Evolutionary conservation across 768 basidiomycete genomes (phyloP), one percentile per base, ranked within the genome.

Genomic region (Phaeotremella fagi): DNA sequence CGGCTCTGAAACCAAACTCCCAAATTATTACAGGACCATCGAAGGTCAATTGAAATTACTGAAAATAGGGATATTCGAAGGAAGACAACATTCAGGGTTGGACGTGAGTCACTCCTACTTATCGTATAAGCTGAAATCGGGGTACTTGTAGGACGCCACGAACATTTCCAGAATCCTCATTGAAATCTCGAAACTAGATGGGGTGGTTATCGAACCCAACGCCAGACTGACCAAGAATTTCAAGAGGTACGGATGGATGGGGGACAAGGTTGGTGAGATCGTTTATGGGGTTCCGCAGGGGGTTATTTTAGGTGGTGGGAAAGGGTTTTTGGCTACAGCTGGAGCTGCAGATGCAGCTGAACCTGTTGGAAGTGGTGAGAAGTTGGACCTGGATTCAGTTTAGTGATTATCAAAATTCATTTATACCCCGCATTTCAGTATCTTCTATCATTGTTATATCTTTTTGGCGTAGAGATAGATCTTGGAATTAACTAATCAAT

Each of bases 71-170:
- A 78, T 80, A 5, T 98, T 98, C 68, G 77, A 85, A 72, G 92
- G 94, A 20, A 82, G 87, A 63, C 79, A 83, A 50, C 94, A 98
- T 75, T 83, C 83, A 66, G 94, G 94, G 22, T 86, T 94, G 29
- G 90, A 91, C 75, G 92, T 91, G 57, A 78, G 87, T 18, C 41
- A 45, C 28, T 41, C 18, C 12, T 49, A 28, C 3, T 64, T 22
- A 23, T n/a, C n/a, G 50, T 11, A 45, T 55, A 59, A 12, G 44
- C 29, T 38, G 48, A 54, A 11, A 42, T 28, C n/a, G 41, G 24
- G 15, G 9, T 23, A 23, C 9, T 11, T 33, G 7, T 50, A 92
- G 90, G 91, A 99, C 75, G 81, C 88, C 29, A 85, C 87, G 26
- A 99, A 99, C 73, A 82, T 97, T 52, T 80, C 87, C 11, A 82